Evolutionary conservation across 2,329 filamentous ascomycete species (phyloP), one percentile per base, ranked within the genome.

Genomic region (Fusarium subglutinans): DNA sequence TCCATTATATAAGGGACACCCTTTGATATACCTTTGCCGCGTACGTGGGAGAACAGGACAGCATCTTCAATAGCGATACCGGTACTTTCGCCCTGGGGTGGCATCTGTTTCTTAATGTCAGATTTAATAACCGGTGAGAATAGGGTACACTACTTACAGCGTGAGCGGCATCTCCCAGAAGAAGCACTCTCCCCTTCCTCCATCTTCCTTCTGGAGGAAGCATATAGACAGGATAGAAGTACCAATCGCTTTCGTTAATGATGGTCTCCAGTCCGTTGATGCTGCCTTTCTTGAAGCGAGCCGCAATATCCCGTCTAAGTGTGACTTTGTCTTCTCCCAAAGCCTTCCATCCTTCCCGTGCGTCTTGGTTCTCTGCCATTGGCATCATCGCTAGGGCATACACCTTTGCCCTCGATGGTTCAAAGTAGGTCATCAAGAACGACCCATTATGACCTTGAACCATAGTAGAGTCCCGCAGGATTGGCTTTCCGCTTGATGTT

Each of bases 71-170:
- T 40, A 1, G 51, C 51, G 20, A 55, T 40, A 10, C 51, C 37
- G 0, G 37, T 40, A 15, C 51, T 40, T 40, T 55, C 51, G 24
- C 51, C 35, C 35, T 40, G 37, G 1, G 35, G 51, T 12, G 51
- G 51, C 51, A 55, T 55, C 51, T 40, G 5, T 18, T 40, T n/a
- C 0, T 4, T 22, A 2, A 30, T 30, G 10, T 55, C 0, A 40
- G 35, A 1, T n/a, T 3, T 18, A 3, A 7, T n/a, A 2, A 1
- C 3, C 10, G 2, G 3, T 2, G 5, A 2, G 11, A 30, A 7
- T 0, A 3, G 7, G 3, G 3, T 17, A 7, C 8, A 10, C 1
- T 28, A 18, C 51, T 54, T 40, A 55, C 51, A 28, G 51, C 51
- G 4, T 30, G 51, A 5, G 51, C 35, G 18, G 51, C 51, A 0